Evolutionary conservation across 1,284 basidiomycete species (phyloP).

Genomic region (Naganishia sp.): DNA sequence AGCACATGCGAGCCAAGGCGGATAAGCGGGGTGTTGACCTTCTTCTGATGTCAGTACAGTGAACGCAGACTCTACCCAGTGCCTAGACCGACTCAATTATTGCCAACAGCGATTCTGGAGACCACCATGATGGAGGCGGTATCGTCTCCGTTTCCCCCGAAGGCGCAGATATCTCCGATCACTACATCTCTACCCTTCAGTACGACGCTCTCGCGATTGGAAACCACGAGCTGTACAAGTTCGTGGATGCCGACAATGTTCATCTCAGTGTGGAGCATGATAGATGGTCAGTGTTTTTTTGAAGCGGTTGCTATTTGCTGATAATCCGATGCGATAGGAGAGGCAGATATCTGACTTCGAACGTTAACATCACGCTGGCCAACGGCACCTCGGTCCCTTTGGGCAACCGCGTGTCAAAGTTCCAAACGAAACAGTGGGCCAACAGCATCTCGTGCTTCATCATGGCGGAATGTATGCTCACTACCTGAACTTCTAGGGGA

Average conservation of each 20-base stretch:
- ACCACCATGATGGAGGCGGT: constrained; percentile 71
- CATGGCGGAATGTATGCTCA: not conserved
- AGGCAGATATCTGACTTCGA: constrained; percentile 77
- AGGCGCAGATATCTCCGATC: constrained; percentile 73
- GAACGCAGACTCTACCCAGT: not conserved
- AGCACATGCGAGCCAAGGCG: constrained; percentile 75
- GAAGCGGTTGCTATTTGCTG: constrained; percentile 36
- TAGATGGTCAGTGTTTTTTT: constrained; percentile 46
- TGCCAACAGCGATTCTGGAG: constrained; percentile 45
- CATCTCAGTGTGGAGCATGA: constrained; percentile 22
- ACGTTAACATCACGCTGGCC: constrained; percentile 76
- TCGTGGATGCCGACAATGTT: constrained; percentile 72
- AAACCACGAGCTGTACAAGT: constrained; percentile 85
- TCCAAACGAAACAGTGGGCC: constrained; percentile 69
- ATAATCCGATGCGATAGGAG: constrained; percentile 51
- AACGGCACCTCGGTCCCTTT: constrained; percentile 54
- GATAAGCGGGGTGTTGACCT: constrained; percentile 47
- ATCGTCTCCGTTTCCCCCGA: constrained; percentile 40
- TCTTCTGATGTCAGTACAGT: constrained; percentile 41
- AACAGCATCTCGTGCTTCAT: not conserved
- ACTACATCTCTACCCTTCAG: constrained; percentile 71
- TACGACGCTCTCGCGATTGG: constrained; percentile 85
- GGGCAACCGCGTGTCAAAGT: constrained; percentile 68
- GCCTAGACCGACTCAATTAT: no score
- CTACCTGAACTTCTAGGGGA: constrained; percentile 53